Evolutionary conservation across 169 alveolate species (phyloP), one percentile per base, ranked within the genome.

Genomic region (Besnoitia besnoiti): DNA sequence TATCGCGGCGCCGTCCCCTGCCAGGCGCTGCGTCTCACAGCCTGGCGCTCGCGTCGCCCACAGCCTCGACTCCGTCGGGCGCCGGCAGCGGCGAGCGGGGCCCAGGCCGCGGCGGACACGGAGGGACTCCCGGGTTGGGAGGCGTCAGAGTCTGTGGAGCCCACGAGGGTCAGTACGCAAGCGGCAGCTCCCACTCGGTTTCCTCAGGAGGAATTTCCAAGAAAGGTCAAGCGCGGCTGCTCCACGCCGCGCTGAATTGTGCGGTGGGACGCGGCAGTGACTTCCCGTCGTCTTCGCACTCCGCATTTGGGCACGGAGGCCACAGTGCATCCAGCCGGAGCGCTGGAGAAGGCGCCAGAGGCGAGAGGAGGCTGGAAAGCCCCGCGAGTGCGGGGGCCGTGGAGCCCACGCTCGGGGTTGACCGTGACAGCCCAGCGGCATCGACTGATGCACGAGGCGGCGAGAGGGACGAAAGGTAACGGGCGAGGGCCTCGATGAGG

Each of bases 181-280:
- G n/a, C n/a, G n/a, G n/a, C n/a, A n/a, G n/a, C n/a, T n/a, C n/a
- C n/a, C n/a, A n/a, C n/a, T n/a, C n/a, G n/a, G n/a, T n/a, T n/a
- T n/a, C n/a, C n/a, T n/a, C 67, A 55, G 67, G 30, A 55, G 30
- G 80, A 55, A 61, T 77, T 47, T 40, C 85, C 3, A 59, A 59
- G 30, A 89, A 89, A 33, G 93, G 93, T 47, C 93, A 89, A 35
- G 85, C 84, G 59, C 50, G 93, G 55, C 87, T 89, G 88, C 88
- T 89, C 61, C 93, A 89, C 37, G 93, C 67, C 0, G 93, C 93
- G 16, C 50, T 89, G 59, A 89, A 89, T 42, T 80, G 93, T 79
- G 82, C 67, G 59, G 87, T 55, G n/a, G 67, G 67, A 19, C 67
- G 67, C 30, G 12, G 33, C 33, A n/a, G 24, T 0, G 24, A 16